phyloP scores from a whole-genome alignment of 1,139 yeast species.

The Yamadazyma pseudoaaseri region DNA sequence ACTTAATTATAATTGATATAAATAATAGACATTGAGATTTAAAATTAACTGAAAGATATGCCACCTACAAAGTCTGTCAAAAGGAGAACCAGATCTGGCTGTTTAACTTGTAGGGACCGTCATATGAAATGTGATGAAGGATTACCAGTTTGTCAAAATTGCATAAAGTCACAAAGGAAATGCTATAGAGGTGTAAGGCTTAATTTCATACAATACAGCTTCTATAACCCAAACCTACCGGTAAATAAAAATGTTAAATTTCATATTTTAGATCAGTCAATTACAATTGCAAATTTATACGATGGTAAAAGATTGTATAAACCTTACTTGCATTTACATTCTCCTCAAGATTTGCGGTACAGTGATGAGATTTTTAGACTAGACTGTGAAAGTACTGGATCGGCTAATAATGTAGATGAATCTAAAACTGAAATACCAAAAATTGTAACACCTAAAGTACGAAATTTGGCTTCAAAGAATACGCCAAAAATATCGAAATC shows the following conservation, averaged over 20 bases:
- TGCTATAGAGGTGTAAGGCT: conserved; percentile 46
- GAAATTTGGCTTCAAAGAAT: background rate
- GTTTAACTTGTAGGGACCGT: conserved; percentile 48
- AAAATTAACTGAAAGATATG: no score
- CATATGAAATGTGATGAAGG: conserved; percentile 52
- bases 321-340: conserved; percentile 33
- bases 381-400: conserved; percentile 19
- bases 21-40: no score
- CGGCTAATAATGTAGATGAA: conserved; percentile 9
- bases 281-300: conserved; percentile 42
- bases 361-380: conserved; percentile 33
- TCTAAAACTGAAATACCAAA: conserved; percentile 3
- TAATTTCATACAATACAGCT: conserved; percentile 44
- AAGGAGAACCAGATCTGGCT: conserved; percentile 44
- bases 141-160: conserved; percentile 45
- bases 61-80: conserved; percentile 18
- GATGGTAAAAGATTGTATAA: conserved; percentile 31
- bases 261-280: conserved; percentile 40
- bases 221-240: conserved; percentile 33
- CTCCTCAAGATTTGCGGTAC: conserved; percentile 28
- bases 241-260: conserved; percentile 2
- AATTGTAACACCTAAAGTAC: background rate
- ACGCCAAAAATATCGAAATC: background rate
- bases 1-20: no score
- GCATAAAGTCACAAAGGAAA: conserved; percentile 41